Percentiles rank a stretch among this genome's conserved stretches.
phyloP scores from a whole-genome alignment of 306 rosid genomes.

The Ceratonia siliqua region DNA sequence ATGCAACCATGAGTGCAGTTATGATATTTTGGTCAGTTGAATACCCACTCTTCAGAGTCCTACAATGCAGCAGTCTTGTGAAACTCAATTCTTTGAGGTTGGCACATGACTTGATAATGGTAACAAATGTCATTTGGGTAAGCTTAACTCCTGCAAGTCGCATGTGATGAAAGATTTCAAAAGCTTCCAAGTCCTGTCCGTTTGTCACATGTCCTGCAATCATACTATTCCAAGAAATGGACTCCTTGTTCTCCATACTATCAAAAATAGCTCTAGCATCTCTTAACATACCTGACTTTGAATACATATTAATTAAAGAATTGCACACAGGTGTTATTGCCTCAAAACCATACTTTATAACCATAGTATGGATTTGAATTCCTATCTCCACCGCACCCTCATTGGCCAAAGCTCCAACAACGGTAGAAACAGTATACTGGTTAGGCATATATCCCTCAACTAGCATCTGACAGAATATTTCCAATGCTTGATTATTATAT shows the following conservation, averaged over 20 bases:
- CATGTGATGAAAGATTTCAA: conserved; percentile 62
- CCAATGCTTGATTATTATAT: conserved; percentile 40
- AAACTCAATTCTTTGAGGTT: conserved; percentile 51
- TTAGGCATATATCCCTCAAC: conserved; percentile 60
- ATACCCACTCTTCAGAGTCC: conserved; percentile 61
- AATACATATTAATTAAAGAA: conserved; percentile 68
- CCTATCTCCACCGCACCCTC: conserved; percentile 52
- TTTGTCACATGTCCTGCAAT: conserved; percentile 64
- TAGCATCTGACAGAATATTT: conserved; percentile 57
- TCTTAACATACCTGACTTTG: conserved; percentile 59
- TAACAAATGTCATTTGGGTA: conserved; percentile 55
- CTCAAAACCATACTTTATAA: conserved; percentile 69
- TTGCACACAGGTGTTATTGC: conserved; percentile 51
- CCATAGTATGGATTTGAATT: conserved; percentile 61
- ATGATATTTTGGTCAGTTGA: conserved; percentile 47
- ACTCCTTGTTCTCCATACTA: conserved; percentile 52
- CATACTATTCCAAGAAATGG: conserved; percentile 81
- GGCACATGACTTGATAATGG: conserved; percentile 66
- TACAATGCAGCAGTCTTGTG: conserved; percentile 61
- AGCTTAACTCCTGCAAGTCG: conserved; percentile 56
- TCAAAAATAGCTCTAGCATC: conserved; percentile 68
- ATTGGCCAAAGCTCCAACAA: conserved; percentile 65
- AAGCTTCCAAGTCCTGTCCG: conserved; percentile 60
- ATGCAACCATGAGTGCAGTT: conserved; percentile 73
- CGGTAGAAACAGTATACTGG: conserved; percentile 52